phyloP scores from a whole-genome alignment of 169 alveolate genomes.

The Cyclospora cayetanensis region DNA sequence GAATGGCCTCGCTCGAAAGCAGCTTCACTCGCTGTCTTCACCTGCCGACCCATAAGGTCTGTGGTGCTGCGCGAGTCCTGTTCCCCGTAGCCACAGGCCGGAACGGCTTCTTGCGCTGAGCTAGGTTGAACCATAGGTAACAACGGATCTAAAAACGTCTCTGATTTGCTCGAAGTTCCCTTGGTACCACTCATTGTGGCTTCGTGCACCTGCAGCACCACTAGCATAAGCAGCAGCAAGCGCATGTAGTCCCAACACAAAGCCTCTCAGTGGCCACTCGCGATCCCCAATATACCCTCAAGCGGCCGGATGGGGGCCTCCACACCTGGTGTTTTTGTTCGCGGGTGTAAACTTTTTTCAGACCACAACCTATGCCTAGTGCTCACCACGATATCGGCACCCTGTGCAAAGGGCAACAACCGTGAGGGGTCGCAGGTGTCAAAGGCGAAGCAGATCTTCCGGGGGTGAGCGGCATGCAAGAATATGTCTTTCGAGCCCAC shows the following conservation, averaged over 20 bases:
- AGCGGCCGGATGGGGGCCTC: too few relatives aligned
- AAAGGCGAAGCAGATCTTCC: slow-evolving; percentile 66
- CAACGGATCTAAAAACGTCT: neutral
- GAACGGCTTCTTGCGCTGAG: neutral
- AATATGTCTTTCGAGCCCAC: slow-evolving; percentile 48
- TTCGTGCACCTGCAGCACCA: slow-evolving; percentile 42
- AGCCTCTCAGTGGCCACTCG: too few relatives aligned
- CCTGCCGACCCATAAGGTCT: slow-evolving; percentile 55
- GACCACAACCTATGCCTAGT: too few relatives aligned
- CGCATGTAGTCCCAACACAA: too few relatives aligned
- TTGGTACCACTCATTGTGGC: slow-evolving; percentile 63
- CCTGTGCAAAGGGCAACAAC: slow-evolving; percentile 29
- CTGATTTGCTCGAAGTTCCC: slow-evolving; percentile 39
- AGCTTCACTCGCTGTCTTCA: slow-evolving; percentile 65
- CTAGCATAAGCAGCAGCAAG: neutral
- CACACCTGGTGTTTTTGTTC: too few relatives aligned
- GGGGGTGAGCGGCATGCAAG: slow-evolving; percentile 57
- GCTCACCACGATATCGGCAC: slow-evolving; percentile 59
- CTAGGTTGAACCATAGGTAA: slow-evolving; percentile 6
- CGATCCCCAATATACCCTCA: too few relatives aligned
- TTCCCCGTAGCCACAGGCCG: neutral
- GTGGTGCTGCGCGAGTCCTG: neutral
- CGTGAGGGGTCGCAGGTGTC: slow-evolving; percentile 74
- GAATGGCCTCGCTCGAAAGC: slow-evolving; percentile 82
- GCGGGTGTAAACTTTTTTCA: too few relatives aligned